Evolutionary conservation across 768 basidiomycete species (phyloP).

Genomic region (Termitomyces sp.): DNA sequence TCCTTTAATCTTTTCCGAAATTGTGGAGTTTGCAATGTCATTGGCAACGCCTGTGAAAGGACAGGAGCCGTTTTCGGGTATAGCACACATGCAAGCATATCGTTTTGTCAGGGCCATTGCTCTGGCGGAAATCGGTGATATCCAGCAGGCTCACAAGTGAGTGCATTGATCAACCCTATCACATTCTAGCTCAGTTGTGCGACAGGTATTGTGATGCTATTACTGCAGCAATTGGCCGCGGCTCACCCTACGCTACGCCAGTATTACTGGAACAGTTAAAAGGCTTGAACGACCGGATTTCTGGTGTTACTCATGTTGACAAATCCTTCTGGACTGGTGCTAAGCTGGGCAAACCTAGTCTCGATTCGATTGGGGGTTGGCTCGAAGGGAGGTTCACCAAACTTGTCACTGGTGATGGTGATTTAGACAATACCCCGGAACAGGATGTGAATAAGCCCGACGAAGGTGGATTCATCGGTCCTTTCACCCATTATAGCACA

Average conservation of each 20-base stretch:
- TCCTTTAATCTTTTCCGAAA: conserved; percentile 81
- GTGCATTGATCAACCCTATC: conserved; percentile 9
- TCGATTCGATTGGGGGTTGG: conserved; percentile 91
- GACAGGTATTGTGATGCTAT: conserved; percentile 92
- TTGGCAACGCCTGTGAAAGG: conserved; percentile 72
- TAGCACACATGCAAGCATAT: conserved; percentile 87
- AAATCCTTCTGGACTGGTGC: conserved; percentile 85
- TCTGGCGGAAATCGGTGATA: conserved; percentile 80
- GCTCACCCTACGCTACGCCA: conserved; percentile 65
- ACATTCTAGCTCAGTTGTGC: neutral
- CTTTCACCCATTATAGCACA: conserved; percentile 90
- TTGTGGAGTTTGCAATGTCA: conserved; percentile 87
- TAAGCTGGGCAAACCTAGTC: conserved; percentile 87
- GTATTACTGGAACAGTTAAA: conserved; percentile 72
- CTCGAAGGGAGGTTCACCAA: conserved; percentile 90
- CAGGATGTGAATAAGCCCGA: conserved; percentile 33
- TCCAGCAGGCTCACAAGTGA: conserved; percentile 74
- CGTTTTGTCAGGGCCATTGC: conserved; percentile 72
- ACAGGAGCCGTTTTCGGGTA: conserved; percentile 79
- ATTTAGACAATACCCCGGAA: conserved; percentile 39
- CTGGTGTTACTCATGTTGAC: conserved; percentile 68
- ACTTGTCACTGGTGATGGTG: conserved; percentile 91
- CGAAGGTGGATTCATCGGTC: conserved; percentile 57
- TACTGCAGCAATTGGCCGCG: conserved; percentile 55
- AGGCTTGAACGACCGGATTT: conserved; percentile 74